Base-by-base conservation (phyloP, 2,329 filamentous ascomycete species). In the Claviceps maximensis region DNA sequence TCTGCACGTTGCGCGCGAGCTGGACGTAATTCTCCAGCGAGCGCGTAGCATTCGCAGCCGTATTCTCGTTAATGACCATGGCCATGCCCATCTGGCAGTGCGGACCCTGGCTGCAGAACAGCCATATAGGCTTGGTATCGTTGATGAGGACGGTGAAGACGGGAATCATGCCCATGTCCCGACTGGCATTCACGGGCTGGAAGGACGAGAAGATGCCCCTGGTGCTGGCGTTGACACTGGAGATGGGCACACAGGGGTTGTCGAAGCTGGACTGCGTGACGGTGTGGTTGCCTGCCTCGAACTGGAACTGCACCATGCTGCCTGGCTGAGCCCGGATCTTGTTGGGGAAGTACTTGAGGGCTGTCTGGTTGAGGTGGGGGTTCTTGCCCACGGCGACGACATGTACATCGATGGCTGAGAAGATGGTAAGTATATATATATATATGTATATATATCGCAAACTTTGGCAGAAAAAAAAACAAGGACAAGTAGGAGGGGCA, bases 21-120 rank as follows among this genome's bases (percentile, higher is more conserved):
- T 57, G 46, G 65, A 71, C 72, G 72, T 77, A 80, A 58, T 69
- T 68, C 2, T 67, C 62, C 15, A 84, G 70, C 36, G 76, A 75
- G 57, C 76, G 74, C 41, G 72, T 63, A 3, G 74, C 55, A 67
- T 82, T 83, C 61, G 72, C 71, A 25, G 68, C 59, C 33, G 75
- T 73, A 66, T 84, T 75, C 70, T 80, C 80, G 68, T 90, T 89
- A 64, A 89, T 82, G 33, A 87, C 84, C 72, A 87, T 84, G 54
- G 78, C 76, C 84, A 89, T 89, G 56, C 85, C 85, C 48, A 65
- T 70, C 67, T 89, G 79, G 69, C 87, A 93, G 71, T 93, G 87
- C 62, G 75, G 79, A 47, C 66, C 81, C 67, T 89, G 83, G 31
- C 80, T 82, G 71, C 87, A 91, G 75, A 85, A 91, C 58, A 87